These are phyloP conservation scores for Erodium maritimum DNA, from an alignment of 345 rosid species.

Conservation along the genomic window DNA sequence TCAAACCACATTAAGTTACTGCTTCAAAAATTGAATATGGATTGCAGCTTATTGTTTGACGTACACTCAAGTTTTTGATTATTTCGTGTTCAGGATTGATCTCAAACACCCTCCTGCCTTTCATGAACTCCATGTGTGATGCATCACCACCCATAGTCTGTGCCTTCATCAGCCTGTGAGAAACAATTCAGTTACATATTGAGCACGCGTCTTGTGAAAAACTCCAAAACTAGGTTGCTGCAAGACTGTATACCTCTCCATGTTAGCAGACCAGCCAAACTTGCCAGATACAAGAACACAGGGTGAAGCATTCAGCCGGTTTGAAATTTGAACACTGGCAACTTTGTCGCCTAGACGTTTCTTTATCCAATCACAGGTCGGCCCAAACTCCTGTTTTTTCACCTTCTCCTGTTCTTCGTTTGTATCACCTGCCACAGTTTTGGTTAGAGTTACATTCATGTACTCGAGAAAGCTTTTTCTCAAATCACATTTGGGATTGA, in stretches of 20 bases:
- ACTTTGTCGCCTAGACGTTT: conserved; percentile 78
- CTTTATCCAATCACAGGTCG: conserved; percentile 95
- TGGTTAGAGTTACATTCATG: conserved; percentile 4
- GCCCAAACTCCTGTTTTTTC: conserved; percentile 69
- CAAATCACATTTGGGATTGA: background rate
- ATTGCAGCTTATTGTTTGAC: background rate
- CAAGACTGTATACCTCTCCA: conserved; percentile 68
- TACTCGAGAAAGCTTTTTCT: too few relatives aligned
- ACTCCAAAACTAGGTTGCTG: background rate
- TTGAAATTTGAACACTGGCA: conserved; percentile 82
- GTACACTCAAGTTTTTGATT: conserved; percentile 54
- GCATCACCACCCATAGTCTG: conserved; percentile 82
- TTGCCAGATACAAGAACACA: conserved; percentile 91
- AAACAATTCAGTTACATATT: conserved; percentile 11
- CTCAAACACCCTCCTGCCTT: conserved; percentile 90
- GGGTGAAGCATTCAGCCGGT: conserved; percentile 84
- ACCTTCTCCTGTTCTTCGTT: conserved; percentile 79
- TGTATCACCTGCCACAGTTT: conserved; percentile 49
- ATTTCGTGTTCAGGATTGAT: conserved; percentile 88
- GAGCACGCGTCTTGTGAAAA: background rate
- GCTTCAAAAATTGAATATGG: background rate
- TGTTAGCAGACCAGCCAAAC: conserved; percentile 99
- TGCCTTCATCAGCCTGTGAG: conserved; percentile 87
- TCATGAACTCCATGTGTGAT: conserved; percentile 84
- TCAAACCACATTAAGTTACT: background rate